Evolutionary conservation across 768 basidiomycete species (phyloP).

Genomic region (Trametes coccinea): DNA sequence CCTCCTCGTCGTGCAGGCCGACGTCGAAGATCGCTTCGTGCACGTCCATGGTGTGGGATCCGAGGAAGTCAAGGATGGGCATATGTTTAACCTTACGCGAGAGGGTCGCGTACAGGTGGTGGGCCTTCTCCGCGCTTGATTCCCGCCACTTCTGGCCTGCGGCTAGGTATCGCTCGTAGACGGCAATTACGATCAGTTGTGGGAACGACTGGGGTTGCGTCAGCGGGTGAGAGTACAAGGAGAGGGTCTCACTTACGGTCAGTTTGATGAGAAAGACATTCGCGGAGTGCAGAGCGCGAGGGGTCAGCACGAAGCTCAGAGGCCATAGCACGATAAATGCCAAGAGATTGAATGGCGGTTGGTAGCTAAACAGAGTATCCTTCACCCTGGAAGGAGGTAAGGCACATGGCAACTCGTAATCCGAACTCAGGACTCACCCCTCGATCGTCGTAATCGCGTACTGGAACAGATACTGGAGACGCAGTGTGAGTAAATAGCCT

Average conservation of each 20-base stretch:
- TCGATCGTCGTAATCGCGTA: conserved; percentile 84
- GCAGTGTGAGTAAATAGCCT: neutral
- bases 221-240: neutral
- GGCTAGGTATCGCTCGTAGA: conserved; percentile 76
- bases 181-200: conserved; percentile 68
- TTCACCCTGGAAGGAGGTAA: conserved; percentile 60
- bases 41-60: conserved; percentile 62
- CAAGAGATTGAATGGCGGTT: conserved; percentile 85
- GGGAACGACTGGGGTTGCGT: conserved; percentile 59
- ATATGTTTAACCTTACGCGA: conserved; percentile 73
- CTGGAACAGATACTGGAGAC: conserved; percentile 77
- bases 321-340: conserved; percentile 83
- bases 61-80: conserved; percentile 76
- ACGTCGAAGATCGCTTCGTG: conserved; percentile 82
- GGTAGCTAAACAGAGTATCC: conserved; percentile 89
- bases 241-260: conserved; percentile 49
- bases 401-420: neutral
- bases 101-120: conserved; percentile 60
- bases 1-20: conserved; percentile 47
- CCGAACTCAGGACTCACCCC: conserved; percentile 49
- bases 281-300: conserved; percentile 74
- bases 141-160: conserved; percentile 52
- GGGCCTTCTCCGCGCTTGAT: conserved; percentile 51
- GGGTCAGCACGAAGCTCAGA: conserved; percentile 69
- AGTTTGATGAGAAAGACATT: conserved; percentile 87